Evolutionary conservation across 2,329 filamentous ascomycete genomes (phyloP), one percentile per base, ranked within the genome.

Genomic region (Periconia digitata): DNA sequence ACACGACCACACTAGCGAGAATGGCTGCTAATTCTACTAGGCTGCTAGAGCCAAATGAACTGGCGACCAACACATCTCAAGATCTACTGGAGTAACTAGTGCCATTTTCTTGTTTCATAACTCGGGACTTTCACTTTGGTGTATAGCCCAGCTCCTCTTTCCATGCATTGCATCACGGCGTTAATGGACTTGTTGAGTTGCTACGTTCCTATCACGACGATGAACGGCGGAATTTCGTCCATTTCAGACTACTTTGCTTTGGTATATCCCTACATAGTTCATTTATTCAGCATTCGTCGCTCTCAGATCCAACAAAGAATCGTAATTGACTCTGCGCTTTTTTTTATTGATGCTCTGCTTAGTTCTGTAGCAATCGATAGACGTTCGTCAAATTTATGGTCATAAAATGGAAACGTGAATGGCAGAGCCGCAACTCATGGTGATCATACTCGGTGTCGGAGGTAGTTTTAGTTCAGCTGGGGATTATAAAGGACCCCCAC

Each of bases 1-100:
- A 17, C 40, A 13, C 12, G 12, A 24, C 5, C 2, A 8, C 5
- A 24, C 10, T 17, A 24, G 13, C 34, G 24, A 38, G 29, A 15
- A 17, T 40, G 39, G 6, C 12, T 32, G 23, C 60, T 69, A 35
- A 69, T 50, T 35, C n/a, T 21, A 36, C 16, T 40, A 71, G 67
- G 39, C 60, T 71, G 18, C 57, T 69, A 15, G 68, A 71, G 53
- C 65, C 66, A 7, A 69, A 63, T 36, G 68, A 71, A 50, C 62
- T 70, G 45, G 49, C 58, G 27, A 56, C 61, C 29, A 63, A 62
- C 44, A 58, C 49, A 18, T 64, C 64, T 16, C 63, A 67, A 44
- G 66, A 68, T 29, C 44, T 67, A 13, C 54, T 58, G 4, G 65
- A 67, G 35, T 68, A 66, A 53, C 20, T 15, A 13, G 36, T 22